phyloP scores from a whole-genome alignment of 352 stramenopile species.

The Thraustochytrium sp. region DNA sequence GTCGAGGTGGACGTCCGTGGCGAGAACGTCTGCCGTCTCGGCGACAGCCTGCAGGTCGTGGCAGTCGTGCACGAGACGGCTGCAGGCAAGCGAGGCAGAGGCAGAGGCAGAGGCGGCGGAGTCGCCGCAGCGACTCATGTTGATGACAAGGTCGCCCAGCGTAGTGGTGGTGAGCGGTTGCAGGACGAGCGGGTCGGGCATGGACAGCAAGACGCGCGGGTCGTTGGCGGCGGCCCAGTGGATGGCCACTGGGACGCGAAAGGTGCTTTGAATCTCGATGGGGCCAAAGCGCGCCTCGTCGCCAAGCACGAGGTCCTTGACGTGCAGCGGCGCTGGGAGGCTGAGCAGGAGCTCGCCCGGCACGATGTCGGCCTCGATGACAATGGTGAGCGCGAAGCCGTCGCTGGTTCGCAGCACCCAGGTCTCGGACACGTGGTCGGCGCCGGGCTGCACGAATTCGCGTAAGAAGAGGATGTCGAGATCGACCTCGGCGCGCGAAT shows the following conservation, averaged over 20 bases:
- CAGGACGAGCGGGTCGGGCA: not conserved
- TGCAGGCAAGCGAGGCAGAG: not conserved
- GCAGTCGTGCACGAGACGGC: not conserved
- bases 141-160: not conserved
- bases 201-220: not conserved
- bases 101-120: not conserved
- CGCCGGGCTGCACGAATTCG: not conserved
- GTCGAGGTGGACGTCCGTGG: not conserved
- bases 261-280: not conserved
- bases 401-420: not conserved
- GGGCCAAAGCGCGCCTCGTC: slow-evolving; percentile 5
- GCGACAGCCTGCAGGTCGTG: not conserved
- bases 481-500: not conserved
- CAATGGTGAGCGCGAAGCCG: not conserved
- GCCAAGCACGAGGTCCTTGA: not conserved
- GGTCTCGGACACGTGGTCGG: not conserved
- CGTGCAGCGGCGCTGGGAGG: not conserved
- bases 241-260: not conserved
- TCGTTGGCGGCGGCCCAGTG: not conserved
- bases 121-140: not conserved
- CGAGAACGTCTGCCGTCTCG: not conserved
- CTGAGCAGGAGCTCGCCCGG: not conserved
- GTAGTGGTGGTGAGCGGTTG: not conserved
- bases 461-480: not conserved
- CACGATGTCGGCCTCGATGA: not conserved